Evolutionary conservation across 257 asterid genomes (phyloP).

Genomic region (Primulina eburnea): DNA sequence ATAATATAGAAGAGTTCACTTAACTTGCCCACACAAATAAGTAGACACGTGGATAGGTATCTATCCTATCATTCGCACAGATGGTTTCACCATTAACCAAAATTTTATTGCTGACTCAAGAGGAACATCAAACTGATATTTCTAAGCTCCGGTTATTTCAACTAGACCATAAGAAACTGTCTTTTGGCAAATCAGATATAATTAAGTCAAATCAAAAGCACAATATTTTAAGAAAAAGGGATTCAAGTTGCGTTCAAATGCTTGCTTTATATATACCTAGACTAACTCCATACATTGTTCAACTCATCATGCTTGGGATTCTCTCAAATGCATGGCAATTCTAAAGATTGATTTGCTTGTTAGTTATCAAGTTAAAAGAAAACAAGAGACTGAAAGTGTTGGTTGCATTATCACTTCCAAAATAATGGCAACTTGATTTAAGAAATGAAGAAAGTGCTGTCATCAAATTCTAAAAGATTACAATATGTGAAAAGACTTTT

Average conservation of each 20-base stretch:
- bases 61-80: not conserved
- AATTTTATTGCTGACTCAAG: not conserved
- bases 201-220: no score
- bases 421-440: not conserved
- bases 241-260: not conserved
- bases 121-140: constrained; percentile 4
- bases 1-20: not conserved
- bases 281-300: not conserved
- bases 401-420: not conserved
- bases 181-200: no score
- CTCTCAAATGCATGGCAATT: not conserved
- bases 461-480: not conserved
- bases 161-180: not conserved
- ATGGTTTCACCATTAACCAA: not conserved
- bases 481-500: not conserved
- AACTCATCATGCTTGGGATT: not conserved
- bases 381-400: not conserved
- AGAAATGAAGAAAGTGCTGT: not conserved
- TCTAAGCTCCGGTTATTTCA: not conserved
- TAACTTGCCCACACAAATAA: not conserved
- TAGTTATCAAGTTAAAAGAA: not conserved
- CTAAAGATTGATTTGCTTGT: not conserved
- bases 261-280: not conserved
- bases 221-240: no score
- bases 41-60: not conserved